Evolutionary conservation across 352 stramenopile genomes (phyloP).

Genomic region (Phytophthora sansomeana): DNA sequence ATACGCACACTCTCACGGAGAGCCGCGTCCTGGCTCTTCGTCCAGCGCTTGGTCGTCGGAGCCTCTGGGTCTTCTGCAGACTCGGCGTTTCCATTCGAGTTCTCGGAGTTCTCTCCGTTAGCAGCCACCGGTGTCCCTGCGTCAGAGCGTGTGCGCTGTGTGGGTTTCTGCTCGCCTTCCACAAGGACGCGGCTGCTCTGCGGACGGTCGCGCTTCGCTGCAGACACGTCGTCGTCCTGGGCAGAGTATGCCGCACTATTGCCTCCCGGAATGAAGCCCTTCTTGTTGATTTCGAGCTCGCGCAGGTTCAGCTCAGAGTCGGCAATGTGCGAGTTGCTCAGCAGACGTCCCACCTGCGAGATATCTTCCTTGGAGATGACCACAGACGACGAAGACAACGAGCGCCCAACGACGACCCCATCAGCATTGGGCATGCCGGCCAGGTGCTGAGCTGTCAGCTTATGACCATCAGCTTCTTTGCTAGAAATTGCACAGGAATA

Average conservation of each 20-base stretch:
- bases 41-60: slow-evolving; percentile 89
- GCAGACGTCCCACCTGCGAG: slow-evolving; percentile 61
- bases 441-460: slow-evolving; percentile 42
- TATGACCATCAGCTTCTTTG: slow-evolving; percentile 52
- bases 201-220: slow-evolving; percentile 73
- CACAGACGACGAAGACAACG: slow-evolving; percentile 74
- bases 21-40: slow-evolving; percentile 85
- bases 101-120: slow-evolving; percentile 38
- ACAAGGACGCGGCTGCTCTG: slow-evolving; percentile 70
- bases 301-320: slow-evolving; percentile 83
- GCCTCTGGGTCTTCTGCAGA: slow-evolving; percentile 68
- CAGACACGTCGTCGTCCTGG: slow-evolving; percentile 44
- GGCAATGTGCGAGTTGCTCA: slow-evolving; percentile 83
- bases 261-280: slow-evolving; percentile 47
- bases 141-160: slow-evolving; percentile 67
- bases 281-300: slow-evolving; percentile 82
- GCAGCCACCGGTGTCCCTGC: slow-evolving; percentile 23
- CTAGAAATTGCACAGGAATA: slow-evolving; percentile 29
- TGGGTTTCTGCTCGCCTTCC: slow-evolving; percentile 68
- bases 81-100: slow-evolving; percentile 47
- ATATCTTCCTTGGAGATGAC: slow-evolving; percentile 88
- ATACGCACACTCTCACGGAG: slow-evolving; percentile 85
- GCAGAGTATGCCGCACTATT: slow-evolving; percentile 16
- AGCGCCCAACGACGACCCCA: slow-evolving; percentile 44
- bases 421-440: slow-evolving; percentile 46